These are phyloP conservation scores for Aquilaria malaccensis DNA, from an alignment of 345 rosid species.

Conservation along the genomic window DNA sequence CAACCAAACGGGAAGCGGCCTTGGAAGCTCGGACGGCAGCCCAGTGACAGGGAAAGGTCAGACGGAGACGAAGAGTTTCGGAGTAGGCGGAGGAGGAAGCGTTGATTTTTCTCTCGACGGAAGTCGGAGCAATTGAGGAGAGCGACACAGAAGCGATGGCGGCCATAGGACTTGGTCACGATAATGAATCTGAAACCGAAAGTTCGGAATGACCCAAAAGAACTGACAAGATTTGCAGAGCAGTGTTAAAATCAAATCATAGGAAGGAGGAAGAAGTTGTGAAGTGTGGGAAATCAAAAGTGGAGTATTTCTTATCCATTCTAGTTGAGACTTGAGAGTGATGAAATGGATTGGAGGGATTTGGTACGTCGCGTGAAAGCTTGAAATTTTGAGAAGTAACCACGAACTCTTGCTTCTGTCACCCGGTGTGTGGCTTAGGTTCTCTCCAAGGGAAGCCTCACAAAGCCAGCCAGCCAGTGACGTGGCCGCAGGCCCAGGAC, in stretches of 20 bases:
- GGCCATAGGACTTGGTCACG: constrained; percentile 36
- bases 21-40: constrained; percentile 28
- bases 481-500: not conserved
- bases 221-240: not conserved
- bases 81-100: constrained; percentile 26
- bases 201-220: not conserved
- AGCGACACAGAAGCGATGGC: constrained; percentile 66
- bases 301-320: constrained; percentile 4
- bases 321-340: constrained; percentile 9
- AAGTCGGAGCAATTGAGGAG: constrained; percentile 47
- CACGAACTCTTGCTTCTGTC: not conserved
- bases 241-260: constrained; percentile 9
- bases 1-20: constrained; percentile 35
- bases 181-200: not conserved
- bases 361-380: constrained; percentile 25
- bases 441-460: not conserved
- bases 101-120: constrained; percentile 27
- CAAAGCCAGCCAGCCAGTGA: not conserved
- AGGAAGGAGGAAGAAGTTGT: constrained; percentile 28
- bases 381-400: not conserved
- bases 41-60: constrained; percentile 27
- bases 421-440: constrained; percentile 16
- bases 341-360: not conserved
- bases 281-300: constrained; percentile 14
- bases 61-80: constrained; percentile 33